Evolutionary conservation across 1,284 basidiomycete genomes (phyloP), one percentile per base, ranked within the genome.

Genomic region (Meira nashicola): DNA sequence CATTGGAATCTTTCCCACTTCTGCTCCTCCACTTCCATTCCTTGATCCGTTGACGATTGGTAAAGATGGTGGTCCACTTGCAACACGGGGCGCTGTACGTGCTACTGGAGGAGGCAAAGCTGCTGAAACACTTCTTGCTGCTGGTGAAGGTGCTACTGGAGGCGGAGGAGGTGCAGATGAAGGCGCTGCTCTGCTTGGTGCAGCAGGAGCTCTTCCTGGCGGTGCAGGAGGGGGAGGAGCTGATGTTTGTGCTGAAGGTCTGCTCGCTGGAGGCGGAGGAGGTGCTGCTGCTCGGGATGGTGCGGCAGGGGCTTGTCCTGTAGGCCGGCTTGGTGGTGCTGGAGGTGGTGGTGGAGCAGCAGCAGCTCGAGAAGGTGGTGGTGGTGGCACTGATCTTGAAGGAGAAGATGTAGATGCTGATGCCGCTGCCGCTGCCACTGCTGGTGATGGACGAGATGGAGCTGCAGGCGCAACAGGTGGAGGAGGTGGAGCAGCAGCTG

Each of bases 341-440:
- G 57, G 57, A 39, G 58, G 50, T 7, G 58, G 55, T 8, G 54
- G 56, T 19, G 57, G 56, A 17, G 57, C 14, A 5, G 57, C 57
- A 19, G 57, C 51, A 21, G 57, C 50, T 14, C n/a, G 1, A 15
- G 54, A 50, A 5, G 57, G 56, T 21, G 28, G 48, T 9, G 52
- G 37, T 19, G 57, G 12, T 6, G 54, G 54, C 47, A 23, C 19
- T 17, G 23, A 43, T 37, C 41, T 19, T 12, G 54, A 17, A n/a
- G 21, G 47, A 40, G 56, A 39, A 19, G 56, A 37, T 11, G 48
- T n/a, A 6, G 48, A 28, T 12, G 37, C 48, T 21, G 54, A 38
- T 9, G 7, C 21, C n/a, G n/a, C 4, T 8, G 37, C 48, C 11
- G 54, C 6, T 9, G 7, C 21, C n/a, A 14, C 4, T 8, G 54